Conservation (phyloP, 1,139 yeast species). For the Candida gigantensis region DNA sequence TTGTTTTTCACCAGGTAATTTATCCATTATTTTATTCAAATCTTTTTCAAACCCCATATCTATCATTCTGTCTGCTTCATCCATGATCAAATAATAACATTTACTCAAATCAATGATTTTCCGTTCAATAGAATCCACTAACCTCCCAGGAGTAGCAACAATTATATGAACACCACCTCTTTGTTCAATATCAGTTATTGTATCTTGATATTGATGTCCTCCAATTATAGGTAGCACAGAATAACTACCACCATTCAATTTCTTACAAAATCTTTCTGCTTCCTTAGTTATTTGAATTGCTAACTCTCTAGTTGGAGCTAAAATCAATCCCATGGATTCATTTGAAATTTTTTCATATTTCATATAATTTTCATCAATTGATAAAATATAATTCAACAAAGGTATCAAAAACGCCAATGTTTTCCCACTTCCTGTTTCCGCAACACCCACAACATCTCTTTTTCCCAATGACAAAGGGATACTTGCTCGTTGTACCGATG, state of each 20-base stretch:
- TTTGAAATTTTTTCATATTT: constrained; percentile 32
- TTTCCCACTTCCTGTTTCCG: constrained; percentile 96
- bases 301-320: constrained; percentile 93
- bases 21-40: constrained; percentile 56
- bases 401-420: constrained; percentile 86
- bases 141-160: constrained; percentile 92
- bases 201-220: constrained; percentile 83
- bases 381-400: constrained; percentile 55
- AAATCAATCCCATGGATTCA: constrained; percentile 58
- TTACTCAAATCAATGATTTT: constrained; percentile 59
- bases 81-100: constrained; percentile 74
- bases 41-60: constrained; percentile 93
- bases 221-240: constrained; percentile 77
- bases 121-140: constrained; percentile 76
- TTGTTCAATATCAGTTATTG: constrained; percentile 39
- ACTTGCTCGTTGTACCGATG: constrained; percentile 89
- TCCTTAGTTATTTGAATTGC: constrained; percentile 82
- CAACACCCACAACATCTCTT: constrained; percentile 82
- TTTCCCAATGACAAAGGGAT: constrained; percentile 68
- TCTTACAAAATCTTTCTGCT: constrained; percentile 50
- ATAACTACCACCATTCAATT: constrained; percentile 46
- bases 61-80: constrained; percentile 94
- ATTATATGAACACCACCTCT: constrained; percentile 75
- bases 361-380: constrained; percentile 37
- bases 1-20: constrained; percentile 38